Percentiles rank a stretch among this genome's conserved stretches.
Conservation (phyloP, 371 early-diverging fungal species). For the Entomophthora muscae region DNA sequence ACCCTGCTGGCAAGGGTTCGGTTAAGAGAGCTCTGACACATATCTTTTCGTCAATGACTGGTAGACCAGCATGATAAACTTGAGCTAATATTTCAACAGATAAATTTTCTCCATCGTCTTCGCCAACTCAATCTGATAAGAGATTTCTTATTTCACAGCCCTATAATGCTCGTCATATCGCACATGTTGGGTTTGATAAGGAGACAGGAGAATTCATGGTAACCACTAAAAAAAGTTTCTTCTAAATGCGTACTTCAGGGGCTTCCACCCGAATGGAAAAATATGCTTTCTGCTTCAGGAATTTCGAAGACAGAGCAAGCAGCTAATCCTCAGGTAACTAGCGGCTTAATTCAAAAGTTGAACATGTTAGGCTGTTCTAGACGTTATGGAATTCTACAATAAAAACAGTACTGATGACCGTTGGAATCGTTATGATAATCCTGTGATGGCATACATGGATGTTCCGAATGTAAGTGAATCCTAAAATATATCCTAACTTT, state of each 20-base stretch:
- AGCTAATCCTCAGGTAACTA: constrained; percentile 1
- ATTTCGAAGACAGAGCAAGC: constrained; percentile 9
- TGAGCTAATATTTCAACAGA: background rate
- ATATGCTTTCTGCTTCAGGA: constrained; percentile 24
- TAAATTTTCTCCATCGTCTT: background rate
- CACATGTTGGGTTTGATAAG: constrained; percentile 7
- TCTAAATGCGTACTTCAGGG: constrained; percentile 13
- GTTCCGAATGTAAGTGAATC: background rate
- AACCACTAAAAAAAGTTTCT: background rate
- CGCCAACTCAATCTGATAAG: background rate
- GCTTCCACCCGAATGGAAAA: constrained; percentile 26
- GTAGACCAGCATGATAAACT: background rate
- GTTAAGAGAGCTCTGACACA: background rate
- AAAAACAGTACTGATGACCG: background rate
- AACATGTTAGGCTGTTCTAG: constrained; percentile 2
- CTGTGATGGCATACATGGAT: background rate
- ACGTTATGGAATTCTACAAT: constrained; percentile 9
- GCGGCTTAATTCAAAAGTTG: background rate
- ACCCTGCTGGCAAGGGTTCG: background rate
- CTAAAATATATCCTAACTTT: background rate
- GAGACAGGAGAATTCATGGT: constrained; percentile 6
- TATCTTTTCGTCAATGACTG: background rate
- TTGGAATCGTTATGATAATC: background rate
- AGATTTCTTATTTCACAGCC: background rate
- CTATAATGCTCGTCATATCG: constrained; percentile 5